These are phyloP conservation scores for Phialophora macrospora DNA, from an alignment of 2,329 filamentous ascomycete genomes.

Conservation along the genomic window DNA sequence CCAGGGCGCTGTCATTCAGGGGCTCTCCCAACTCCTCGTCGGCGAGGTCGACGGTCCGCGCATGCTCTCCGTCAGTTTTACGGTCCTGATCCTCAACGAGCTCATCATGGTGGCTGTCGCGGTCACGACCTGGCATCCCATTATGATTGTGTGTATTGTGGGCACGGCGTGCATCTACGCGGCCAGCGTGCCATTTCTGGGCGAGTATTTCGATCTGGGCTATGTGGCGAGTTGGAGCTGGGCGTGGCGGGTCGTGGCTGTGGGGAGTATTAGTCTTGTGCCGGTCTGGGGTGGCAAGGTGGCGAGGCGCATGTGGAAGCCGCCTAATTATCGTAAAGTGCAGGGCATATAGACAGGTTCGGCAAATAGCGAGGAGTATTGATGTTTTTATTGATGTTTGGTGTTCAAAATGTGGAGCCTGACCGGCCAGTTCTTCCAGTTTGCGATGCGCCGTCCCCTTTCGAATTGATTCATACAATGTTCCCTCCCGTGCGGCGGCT, in stretches of 20 bases:
- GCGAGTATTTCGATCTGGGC: slow-evolving; percentile 82
- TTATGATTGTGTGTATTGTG: slow-evolving; percentile 84
- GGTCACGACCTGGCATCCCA: slow-evolving; percentile 93
- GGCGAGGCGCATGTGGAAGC: slow-evolving; percentile 81
- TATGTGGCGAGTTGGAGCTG: slow-evolving; percentile 82
- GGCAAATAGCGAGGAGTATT: not conserved
- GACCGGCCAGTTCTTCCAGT: not conserved
- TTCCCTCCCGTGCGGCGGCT: too few relatives aligned
- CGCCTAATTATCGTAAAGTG: slow-evolving; percentile 94
- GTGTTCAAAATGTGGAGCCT: not conserved
- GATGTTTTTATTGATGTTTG: not conserved
- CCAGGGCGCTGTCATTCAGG: slow-evolving; percentile 93
- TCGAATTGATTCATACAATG: too few relatives aligned
- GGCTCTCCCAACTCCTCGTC: slow-evolving; percentile 85
- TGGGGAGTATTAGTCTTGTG: slow-evolving; percentile 77
- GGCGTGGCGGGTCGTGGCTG: slow-evolving; percentile 82
- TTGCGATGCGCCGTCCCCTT: not conserved
- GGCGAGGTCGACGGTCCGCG: slow-evolving; percentile 67
- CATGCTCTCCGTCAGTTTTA: slow-evolving; percentile 92
- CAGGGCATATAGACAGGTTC: slow-evolving; percentile 42
- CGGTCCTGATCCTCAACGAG: slow-evolving; percentile 89
- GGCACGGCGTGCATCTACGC: slow-evolving; percentile 83
- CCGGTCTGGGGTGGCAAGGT: slow-evolving; percentile 88
- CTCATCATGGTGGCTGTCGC: slow-evolving; percentile 96
- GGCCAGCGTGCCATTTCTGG: slow-evolving; percentile 82